phyloP scores from a whole-genome alignment of 2,329 filamentous ascomycete genomes.

The Pseudogymnoascus sp. region DNA sequence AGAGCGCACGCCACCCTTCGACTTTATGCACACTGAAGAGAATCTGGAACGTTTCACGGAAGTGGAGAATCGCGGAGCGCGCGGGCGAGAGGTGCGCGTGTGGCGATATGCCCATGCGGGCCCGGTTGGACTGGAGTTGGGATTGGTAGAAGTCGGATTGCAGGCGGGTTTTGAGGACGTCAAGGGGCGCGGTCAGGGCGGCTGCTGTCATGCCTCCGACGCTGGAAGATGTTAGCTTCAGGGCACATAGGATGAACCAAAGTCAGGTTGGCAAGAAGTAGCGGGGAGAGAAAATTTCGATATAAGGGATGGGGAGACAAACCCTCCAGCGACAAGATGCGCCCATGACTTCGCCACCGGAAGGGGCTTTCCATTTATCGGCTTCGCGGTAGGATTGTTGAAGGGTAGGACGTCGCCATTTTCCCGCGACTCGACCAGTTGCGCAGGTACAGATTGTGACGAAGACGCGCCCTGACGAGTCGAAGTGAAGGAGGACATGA shows the following conservation, averaged over 20 bases:
- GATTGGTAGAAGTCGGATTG: slow-evolving; percentile 93
- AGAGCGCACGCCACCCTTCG: slow-evolving; percentile 80
- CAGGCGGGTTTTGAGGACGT: slow-evolving; percentile 86
- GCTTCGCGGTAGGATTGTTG: slow-evolving; percentile 31
- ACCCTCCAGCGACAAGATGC: slow-evolving; percentile 88
- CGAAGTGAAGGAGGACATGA: background rate
- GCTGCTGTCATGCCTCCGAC: slow-evolving; percentile 85
- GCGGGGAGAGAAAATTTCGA: background rate
- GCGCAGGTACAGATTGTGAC: slow-evolving; percentile 10
- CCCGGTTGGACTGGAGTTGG: slow-evolving; percentile 62
- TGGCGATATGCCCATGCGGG: slow-evolving; percentile 41
- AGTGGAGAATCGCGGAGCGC: slow-evolving; percentile 62
- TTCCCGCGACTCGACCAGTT: slow-evolving; percentile 51
- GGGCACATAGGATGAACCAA: background rate
- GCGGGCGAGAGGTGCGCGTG: slow-evolving; percentile 53
- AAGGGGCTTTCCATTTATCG: slow-evolving; percentile 29
- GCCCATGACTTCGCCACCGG: slow-evolving; percentile 75
- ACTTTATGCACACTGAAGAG: slow-evolving; percentile 68
- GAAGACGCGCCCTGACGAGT: background rate
- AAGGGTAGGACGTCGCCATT: slow-evolving; percentile 47
- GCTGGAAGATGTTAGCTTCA: slow-evolving; percentile 37
- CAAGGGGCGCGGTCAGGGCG: slow-evolving; percentile 85
- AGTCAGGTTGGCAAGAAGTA: background rate
- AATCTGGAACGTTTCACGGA: slow-evolving; percentile 80
- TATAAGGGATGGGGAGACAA: slow-evolving; percentile 29